Evolutionary conservation across 2,329 filamentous ascomycete genomes (phyloP).

Genomic region (Diplodia intermedia): DNA sequence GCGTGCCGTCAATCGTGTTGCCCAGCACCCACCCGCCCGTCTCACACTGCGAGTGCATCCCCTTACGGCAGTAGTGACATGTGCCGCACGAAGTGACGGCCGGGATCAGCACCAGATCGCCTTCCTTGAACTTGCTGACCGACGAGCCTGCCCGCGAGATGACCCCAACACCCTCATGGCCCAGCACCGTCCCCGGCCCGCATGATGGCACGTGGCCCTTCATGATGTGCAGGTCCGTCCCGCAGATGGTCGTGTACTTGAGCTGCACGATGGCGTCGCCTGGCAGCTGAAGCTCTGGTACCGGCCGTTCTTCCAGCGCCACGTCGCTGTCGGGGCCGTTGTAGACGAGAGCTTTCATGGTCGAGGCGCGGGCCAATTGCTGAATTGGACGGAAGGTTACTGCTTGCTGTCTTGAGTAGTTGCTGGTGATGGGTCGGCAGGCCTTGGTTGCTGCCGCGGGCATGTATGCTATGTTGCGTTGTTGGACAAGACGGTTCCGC

Average conservation of each 20-base stretch:
- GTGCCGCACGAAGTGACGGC: slow-evolving; percentile 60
- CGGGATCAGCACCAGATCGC: slow-evolving; percentile 59
- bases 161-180: slow-evolving; percentile 60
- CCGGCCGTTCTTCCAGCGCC: slow-evolving; percentile 30
- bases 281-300: slow-evolving; percentile 45
- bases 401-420: not conserved
- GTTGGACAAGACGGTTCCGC: slow-evolving; percentile 18
- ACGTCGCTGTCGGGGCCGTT: slow-evolving; percentile 28
- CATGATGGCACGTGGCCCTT: slow-evolving; percentile 61
- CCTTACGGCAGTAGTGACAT: slow-evolving; percentile 59
- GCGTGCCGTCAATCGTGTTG: slow-evolving; percentile 61
- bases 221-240: slow-evolving; percentile 63
- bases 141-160: slow-evolving; percentile 51
- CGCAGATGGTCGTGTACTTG: slow-evolving; percentile 48
- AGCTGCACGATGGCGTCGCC: slow-evolving; percentile 59
- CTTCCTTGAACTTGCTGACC: slow-evolving; percentile 50
- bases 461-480: slow-evolving; percentile 22
- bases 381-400: slow-evolving; percentile 2
- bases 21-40: slow-evolving; percentile 64
- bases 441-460: not conserved
- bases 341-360: slow-evolving; percentile 36
- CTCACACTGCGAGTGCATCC: slow-evolving; percentile 61
- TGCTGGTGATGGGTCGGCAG: slow-evolving; percentile 1
- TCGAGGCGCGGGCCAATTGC: slow-evolving; percentile 11
- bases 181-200: slow-evolving; percentile 55